A percentile compares a stretch with the other conserved stretches of the same genome.
phyloP scores from a whole-genome alignment of 345 rosid genomes.

The Aquilaria yunnanensis region DNA sequence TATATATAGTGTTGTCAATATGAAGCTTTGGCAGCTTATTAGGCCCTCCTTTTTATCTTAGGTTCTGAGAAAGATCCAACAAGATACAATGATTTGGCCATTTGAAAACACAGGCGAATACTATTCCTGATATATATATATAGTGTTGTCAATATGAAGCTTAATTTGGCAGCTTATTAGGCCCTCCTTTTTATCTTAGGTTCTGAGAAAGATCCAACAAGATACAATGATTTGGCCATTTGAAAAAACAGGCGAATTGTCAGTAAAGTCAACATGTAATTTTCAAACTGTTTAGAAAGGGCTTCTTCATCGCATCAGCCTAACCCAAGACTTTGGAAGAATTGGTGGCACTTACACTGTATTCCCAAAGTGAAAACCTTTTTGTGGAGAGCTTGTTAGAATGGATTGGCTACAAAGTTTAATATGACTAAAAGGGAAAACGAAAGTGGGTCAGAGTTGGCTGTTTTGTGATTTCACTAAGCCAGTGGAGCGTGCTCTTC shows the following conservation, averaged over 20 bases:
- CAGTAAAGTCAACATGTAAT: neutral
- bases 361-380: neutral
- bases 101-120: too few species aligned
- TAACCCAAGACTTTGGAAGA: neutral
- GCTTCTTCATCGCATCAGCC: neutral
- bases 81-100: too few species aligned
- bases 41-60: neutral
- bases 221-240: too few species aligned
- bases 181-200: neutral
- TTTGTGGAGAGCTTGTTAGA: neutral
- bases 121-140: too few species aligned
- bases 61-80: neutral
- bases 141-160: neutral
- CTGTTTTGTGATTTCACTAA: neutral
- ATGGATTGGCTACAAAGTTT: neutral
- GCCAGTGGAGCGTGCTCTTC: neutral
- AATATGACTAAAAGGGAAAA: neutral
- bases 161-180: neutral
- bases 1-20: neutral
- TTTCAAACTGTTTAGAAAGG: neutral
- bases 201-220: neutral
- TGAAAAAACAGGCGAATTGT: too few species aligned
- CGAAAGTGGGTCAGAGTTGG: neutral
- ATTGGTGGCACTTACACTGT: neutral
- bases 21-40: neutral